Evolutionary conservation across 129 eudicot genomes (phyloP), one percentile per base, ranked within the genome.

Genomic region (Mikania micrantha): DNA sequence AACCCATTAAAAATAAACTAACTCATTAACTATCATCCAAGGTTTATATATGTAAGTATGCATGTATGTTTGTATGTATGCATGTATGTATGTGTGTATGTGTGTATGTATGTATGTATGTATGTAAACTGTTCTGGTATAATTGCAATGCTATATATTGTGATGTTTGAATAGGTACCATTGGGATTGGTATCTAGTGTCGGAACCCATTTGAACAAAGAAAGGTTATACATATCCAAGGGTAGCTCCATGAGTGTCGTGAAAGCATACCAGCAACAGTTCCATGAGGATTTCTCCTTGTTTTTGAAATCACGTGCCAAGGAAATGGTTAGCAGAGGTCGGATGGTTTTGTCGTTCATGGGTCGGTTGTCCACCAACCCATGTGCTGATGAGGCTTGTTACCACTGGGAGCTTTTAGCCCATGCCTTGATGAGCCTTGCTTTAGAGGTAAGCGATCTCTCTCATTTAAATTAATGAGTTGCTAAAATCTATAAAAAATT

Each of bases 341-440:
- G 73, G 4, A 85, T 89, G 93, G 74, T 83, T 40, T 60, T 90
- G 21, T 83, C 95, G 3, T 70, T 84, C 28, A 72, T 82, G 77
- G 88, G 85, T 0, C 71, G 90, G 27, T 41, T 5, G 16, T 73
- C 78, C 17, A 22, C 67, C 1, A 77, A 84, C 60, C 80, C 88
- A 2, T 40, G 78, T 4, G 72, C 70, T 0, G 64, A 71, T 21
- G 79, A 78, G 22, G 72, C 81, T 72, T 66, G 84, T 63, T 31
- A 68, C 22, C 85, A 78, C 13, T 83, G 84, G 87, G 94, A 83
- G 31, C 77, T 81, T 21, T 69, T 85, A 34, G 84, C 81, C 2
- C 77, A 53, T 13, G 88, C 88, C 0, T 80, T 89, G 39, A 71
- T 72, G 67, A 67, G 75, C 60, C 59, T 85, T 80, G 90, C 65